A percentile compares a stretch with the other conserved stretches of the same genome.
These are phyloP conservation scores for Fusarium praegraminearum DNA, from an alignment of 2,329 filamentous ascomycete genomes.

Conservation along the genomic window DNA sequence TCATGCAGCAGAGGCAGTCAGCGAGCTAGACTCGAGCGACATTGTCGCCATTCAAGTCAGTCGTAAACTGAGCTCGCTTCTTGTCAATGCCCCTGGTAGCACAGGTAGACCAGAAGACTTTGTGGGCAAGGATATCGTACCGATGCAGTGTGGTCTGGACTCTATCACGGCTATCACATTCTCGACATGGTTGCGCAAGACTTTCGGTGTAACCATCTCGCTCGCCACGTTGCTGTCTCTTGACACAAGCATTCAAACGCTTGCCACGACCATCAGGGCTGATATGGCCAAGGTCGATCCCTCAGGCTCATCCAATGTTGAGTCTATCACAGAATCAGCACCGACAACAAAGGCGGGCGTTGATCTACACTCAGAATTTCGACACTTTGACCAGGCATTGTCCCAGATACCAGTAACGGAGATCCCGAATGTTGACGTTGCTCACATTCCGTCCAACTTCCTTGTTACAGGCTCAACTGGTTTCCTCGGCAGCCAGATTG, in stretches of 20 bases:
- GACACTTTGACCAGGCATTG: background rate
- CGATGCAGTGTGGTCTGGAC: constrained; percentile 16
- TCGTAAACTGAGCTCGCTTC: background rate
- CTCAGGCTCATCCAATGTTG: background rate
- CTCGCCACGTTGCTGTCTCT: background rate
- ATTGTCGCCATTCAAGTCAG: background rate
- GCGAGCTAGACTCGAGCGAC: background rate
- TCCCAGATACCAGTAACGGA: background rate
- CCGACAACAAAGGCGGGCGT: background rate
- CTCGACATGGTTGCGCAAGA: constrained; percentile 18
- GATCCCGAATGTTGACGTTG: fast-evolving
- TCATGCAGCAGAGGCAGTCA: background rate
- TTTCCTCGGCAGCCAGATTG: background rate
- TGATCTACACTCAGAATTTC: background rate
- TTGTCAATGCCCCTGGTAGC: background rate
- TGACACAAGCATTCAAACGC: background rate
- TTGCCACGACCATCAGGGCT: background rate
- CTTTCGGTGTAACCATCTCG: constrained; percentile 1
- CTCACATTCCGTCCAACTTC: background rate
- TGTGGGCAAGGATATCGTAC: constrained; percentile 11
- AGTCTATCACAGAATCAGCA: background rate
- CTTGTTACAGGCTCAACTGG: background rate
- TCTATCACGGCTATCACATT: constrained; percentile 13
- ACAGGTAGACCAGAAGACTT: background rate
- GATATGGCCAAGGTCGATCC: background rate